Base-by-base conservation (phyloP, 129 eudicot species). In the Centrapalus pauciflorus region DNA sequence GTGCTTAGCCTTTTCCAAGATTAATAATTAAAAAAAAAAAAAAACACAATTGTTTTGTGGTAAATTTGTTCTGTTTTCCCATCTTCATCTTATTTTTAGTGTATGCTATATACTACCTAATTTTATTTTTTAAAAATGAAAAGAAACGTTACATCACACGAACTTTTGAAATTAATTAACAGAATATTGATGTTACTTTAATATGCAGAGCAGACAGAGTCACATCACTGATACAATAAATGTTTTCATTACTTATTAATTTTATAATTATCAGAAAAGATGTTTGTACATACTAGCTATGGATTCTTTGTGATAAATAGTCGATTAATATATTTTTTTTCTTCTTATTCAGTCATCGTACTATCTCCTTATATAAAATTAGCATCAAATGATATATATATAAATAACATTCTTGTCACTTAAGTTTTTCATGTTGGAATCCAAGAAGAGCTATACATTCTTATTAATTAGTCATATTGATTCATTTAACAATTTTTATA, bases 151-250 rank as follows among this genome's bases (percentile, higher is more conserved):
- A 57, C 67, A 70, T 57, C 67, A 57, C 57, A 43, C n/a, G 58
- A 13, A 43, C 75, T 70, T 70, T 70, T 20, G 52, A 70, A 70
- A 57, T 58, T 69, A 70, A 70, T 57, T 57, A 57, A 27, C 59
- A 70, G 67, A 59, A 51, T 62, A 50, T 72, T 71, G 64, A 50
- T 51, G 69, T 45, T 23, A 71, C 76, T 46, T 48, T 59, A 62
- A 62, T 25, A 23, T 35, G 55, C 57, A 72, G 32, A 34, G 32
- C 25, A 52, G 71, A 63, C 70, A 64, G 67, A 50, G 77, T 72
- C 77, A 72, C 70, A 62, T 72, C 77, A 61, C 29, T 35, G 61
- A 24, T 54, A 24, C 24, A 54, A 54, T 10, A 50, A 51, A 49
- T 38, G 28, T 21, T 34, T 60, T n/a, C n/a, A n/a, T n/a, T n/a